Evolutionary conservation across 768 basidiomycete genomes (phyloP), one percentile per base, ranked within the genome.

Genomic region (Hypholoma fasciculare): DNA sequence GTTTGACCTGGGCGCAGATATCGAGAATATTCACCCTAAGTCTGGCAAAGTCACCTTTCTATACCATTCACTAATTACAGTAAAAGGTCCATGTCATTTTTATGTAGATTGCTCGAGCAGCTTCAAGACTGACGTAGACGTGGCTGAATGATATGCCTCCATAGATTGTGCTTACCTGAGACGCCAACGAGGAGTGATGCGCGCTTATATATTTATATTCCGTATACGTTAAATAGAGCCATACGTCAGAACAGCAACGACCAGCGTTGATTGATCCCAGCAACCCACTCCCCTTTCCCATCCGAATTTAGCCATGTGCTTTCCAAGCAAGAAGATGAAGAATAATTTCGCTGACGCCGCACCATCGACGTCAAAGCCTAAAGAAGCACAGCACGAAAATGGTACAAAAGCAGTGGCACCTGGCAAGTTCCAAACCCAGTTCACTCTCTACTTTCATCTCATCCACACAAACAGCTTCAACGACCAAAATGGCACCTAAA

Each of bases 401-500:
- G 48, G 48, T 72, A 72, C 65, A 71, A 73, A 72, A 72, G 65
- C 54, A 58, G 61, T 54, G 11, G 20, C 62, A 26, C 34, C 57
- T 37, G 7, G 48, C 26, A n/a, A 16, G 40, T 55, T 56, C 26
- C 52, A 34, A 34, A 17, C 46, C 43, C 50, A 56, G 47, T 37
- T 30, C 63, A 23, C 55, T 64, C 17, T 14, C 63, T 52, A 49
- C 61, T 39, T 30, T 30, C 23, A 57, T 60, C 26, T 44, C 58
- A 54, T 42, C 52, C 37, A 60, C 54, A 27, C 53, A 57, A 19
- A 20, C 56, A n/a, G 23, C 34, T 4, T n/a, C 48, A 39, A 37
- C 55, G 13, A 49, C 27, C 27, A 44, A 51, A 47, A 82, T 81
- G 79, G 65, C 80, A 38, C 61, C 78, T n/a, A 82, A 71, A 64